Evolutionary conservation across 2,329 filamentous ascomycete species (phyloP).

Genomic region (Rhynchosporium agropyri): DNA sequence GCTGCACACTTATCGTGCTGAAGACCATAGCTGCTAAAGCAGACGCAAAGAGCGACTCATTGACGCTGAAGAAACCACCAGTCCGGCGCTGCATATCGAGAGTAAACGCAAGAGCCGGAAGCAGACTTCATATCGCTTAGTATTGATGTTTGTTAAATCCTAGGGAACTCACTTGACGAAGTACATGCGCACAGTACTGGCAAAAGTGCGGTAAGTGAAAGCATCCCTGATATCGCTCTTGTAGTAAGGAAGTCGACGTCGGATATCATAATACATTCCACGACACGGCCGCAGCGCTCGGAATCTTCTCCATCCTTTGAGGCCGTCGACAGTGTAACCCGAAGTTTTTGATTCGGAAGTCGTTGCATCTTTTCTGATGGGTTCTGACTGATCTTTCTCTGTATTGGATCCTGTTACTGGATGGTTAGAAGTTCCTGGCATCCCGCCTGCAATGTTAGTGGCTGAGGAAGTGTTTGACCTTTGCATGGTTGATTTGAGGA

Average conservation of each 20-base stretch:
- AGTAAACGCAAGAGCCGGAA: constrained; percentile 60
- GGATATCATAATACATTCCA: constrained; percentile 19
- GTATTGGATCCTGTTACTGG: neutral
- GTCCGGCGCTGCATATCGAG: constrained; percentile 61
- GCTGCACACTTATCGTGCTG: constrained; percentile 54
- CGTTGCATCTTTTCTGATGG: neutral
- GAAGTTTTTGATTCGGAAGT: neutral
- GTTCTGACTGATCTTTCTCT: neutral
- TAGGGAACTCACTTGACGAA: constrained; percentile 52
- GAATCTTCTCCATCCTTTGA: constrained; percentile 18
- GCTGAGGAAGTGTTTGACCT: constrained; percentile 6
- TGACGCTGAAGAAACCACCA: constrained; percentile 57
- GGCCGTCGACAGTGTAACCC: constrained; percentile 15
- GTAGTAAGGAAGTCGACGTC: constrained; percentile 43
- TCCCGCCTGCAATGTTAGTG: neutral
- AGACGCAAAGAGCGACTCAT: constrained; percentile 57
- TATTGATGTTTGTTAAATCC: neutral
- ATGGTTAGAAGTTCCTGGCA: neutral
- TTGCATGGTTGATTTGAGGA: neutral
- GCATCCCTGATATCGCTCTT: constrained; percentile 58
- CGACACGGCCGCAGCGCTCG: constrained; percentile 15
- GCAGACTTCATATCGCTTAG: constrained; percentile 44
- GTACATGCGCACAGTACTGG: constrained; percentile 59
- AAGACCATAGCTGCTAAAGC: constrained; percentile 59
- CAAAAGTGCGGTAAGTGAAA: constrained; percentile 56